These are phyloP conservation scores for Cordyceps militaris DNA, from an alignment of 2,329 filamentous ascomycete species.

Conservation along the genomic window DNA sequence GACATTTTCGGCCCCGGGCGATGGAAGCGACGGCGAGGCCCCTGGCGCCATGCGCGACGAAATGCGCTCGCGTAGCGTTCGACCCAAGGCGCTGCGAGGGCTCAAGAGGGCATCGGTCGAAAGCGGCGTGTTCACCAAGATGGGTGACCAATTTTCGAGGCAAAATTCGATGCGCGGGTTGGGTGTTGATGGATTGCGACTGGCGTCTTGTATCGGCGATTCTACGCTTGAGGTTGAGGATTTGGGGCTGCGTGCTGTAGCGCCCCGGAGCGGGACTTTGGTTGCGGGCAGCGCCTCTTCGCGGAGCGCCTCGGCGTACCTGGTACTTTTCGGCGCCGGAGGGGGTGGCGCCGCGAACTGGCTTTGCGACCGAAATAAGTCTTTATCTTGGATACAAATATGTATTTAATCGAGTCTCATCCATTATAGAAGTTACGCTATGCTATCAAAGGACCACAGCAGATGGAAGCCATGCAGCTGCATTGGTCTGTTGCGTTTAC, in stretches of 20 bases:
- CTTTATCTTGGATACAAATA: neutral
- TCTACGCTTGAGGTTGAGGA: constrained; percentile 51
- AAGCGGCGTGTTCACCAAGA: constrained; percentile 47
- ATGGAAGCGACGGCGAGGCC: constrained; percentile 41
- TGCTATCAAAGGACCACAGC: neutral
- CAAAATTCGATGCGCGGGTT: constrained; percentile 34
- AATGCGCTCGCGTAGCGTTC: constrained; percentile 45
- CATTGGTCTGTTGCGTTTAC: neutral
- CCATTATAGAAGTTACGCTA: neutral
- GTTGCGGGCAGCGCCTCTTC: neutral
- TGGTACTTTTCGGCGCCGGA: neutral
- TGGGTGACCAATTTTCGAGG: constrained; percentile 35
- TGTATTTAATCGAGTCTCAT: neutral
- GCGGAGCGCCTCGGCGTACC: constrained; percentile 8
- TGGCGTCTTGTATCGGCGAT: constrained; percentile 42
- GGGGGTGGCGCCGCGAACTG: neutral
- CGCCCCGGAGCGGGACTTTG: constrained; percentile 13
- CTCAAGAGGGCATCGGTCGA: constrained; percentile 44
- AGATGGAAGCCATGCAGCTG: neutral
- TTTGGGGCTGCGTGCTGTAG: constrained; percentile 25
- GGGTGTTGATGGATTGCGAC: constrained; percentile 45
- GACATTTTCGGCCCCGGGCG: constrained; percentile 53
- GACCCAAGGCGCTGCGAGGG: constrained; percentile 37
- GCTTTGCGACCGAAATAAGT: neutral
- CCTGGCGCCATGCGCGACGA: constrained; percentile 49